These are phyloP conservation scores for Physcomitrellopsis africana DNA, from an alignment of 225 moss, liverwort and hornwort species.

Conservation along the genomic window DNA sequence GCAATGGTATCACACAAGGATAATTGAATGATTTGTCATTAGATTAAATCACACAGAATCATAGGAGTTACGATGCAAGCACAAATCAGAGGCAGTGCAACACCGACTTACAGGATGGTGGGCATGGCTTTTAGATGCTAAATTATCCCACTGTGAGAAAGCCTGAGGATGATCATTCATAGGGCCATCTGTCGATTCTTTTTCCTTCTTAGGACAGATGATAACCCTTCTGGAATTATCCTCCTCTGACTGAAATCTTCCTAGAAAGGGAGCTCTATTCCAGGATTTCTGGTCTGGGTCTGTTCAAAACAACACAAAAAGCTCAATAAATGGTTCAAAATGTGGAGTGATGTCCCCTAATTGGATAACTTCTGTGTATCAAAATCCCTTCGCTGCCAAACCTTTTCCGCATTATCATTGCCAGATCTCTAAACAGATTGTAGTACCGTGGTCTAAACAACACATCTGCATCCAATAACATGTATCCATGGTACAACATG, in stretches of 20 bases:
- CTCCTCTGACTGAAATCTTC: constrained; percentile 25
- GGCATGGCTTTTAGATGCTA: constrained; percentile 32
- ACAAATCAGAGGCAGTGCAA: neutral
- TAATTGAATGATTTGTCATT: too few relatives aligned
- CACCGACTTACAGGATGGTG: constrained; percentile 40
- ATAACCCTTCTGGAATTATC: constrained; percentile 21
- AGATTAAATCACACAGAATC: neutral
- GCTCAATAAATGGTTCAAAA: neutral
- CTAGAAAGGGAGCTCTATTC: constrained; percentile 32
- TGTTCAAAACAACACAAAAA: constrained; percentile 27
- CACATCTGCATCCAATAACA: too few relatives aligned
- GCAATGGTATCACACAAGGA: neutral
- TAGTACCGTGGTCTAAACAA: neutral
- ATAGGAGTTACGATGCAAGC: neutral
- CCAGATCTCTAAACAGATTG: neutral
- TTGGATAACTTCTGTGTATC: neutral
- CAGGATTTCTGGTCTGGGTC: constrained; percentile 44
- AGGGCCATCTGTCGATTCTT: constrained; percentile 35
- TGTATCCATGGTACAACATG: neutral
- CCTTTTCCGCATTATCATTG: neutral
- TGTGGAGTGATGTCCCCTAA: neutral
- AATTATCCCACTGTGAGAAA: constrained; percentile 34
- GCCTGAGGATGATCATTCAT: constrained; percentile 18
- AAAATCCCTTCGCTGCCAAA: too few relatives aligned
- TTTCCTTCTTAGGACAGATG: constrained; percentile 40